A percentile compares a stretch with the other conserved stretches of the same genome.
These are phyloP conservation scores for Talinum fruticosum DNA, from an alignment of 148 eudicot genomes.

Conservation along the genomic window DNA sequence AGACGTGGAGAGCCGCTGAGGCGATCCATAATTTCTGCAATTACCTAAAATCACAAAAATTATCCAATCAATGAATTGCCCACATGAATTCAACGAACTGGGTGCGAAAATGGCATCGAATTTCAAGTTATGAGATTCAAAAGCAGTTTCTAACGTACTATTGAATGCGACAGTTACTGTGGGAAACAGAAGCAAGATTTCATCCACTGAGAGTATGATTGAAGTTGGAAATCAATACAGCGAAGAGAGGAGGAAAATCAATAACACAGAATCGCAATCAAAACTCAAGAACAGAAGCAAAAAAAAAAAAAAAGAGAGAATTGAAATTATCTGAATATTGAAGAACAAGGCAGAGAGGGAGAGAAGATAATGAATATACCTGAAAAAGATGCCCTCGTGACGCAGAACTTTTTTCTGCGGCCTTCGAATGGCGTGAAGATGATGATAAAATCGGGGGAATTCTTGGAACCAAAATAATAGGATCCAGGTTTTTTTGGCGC, in stretches of 20 bases:
- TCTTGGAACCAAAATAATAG: slow-evolving; percentile 13
- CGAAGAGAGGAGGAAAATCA: background rate
- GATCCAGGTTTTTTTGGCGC: slow-evolving; percentile 21
- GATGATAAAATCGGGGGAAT: background rate
- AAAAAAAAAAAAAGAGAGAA: background rate
- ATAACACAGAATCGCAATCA: background rate
- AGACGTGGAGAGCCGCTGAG: slow-evolving; percentile 48
- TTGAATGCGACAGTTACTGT: background rate
- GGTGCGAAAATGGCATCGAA: background rate
- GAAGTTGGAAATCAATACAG: background rate
- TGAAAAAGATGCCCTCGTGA: background rate
- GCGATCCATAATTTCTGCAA: slow-evolving; percentile 41
- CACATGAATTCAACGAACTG: background rate
- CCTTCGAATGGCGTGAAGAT: slow-evolving; percentile 21
- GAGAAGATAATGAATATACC: background rate
- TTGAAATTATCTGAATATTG: background rate
- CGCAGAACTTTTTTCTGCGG: slow-evolving; percentile 4
- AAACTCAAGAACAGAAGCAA: background rate
- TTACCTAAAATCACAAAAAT: slow-evolving; percentile 14
- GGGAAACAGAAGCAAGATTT: background rate
- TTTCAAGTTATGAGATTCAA: background rate
- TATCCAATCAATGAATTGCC: slow-evolving; percentile 10
- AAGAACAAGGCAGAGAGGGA: background rate
- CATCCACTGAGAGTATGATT: background rate
- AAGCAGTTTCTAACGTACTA: background rate